Conservation (phyloP, 2,329 filamentous ascomycete species). For the Aspergillus sp. region DNA sequence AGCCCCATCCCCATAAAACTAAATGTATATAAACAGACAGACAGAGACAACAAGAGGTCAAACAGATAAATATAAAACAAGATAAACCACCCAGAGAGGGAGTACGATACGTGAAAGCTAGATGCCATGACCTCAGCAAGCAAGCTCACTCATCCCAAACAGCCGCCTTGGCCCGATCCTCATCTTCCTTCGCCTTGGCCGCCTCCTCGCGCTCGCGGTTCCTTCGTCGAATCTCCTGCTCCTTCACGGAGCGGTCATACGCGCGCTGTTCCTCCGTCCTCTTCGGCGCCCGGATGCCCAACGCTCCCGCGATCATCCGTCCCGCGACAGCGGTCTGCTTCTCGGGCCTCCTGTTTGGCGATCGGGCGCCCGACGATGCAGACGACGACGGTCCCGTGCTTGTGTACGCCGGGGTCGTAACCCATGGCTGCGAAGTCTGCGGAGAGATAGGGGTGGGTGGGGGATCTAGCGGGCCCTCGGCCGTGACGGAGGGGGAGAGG, state of each 20-base stretch:
- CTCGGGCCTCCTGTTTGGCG: slow-evolving; percentile 61
- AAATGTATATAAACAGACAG: background rate
- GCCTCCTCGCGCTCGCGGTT: slow-evolving; percentile 71
- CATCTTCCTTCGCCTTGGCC: slow-evolving; percentile 61
- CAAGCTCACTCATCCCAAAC: slow-evolving; percentile 73
- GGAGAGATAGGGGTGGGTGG: slow-evolving; percentile 68
- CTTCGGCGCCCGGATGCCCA: slow-evolving; percentile 78
- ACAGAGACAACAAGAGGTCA: slow-evolving; percentile 1
- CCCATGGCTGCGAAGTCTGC: slow-evolving; percentile 29
- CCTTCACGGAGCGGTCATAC: slow-evolving; percentile 77
- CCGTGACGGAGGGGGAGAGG: slow-evolving; percentile 26
- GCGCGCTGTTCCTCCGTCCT: slow-evolving; percentile 85
- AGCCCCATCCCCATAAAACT: background rate
- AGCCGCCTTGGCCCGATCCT: slow-evolving; percentile 74
- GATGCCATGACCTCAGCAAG: background rate
- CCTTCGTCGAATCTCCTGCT: slow-evolving; percentile 77
- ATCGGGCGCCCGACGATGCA: slow-evolving; percentile 14
- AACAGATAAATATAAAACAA: background rate
- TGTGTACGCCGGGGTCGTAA: slow-evolving; percentile 15
- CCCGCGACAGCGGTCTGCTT: slow-evolving; percentile 92
- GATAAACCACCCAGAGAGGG: background rate
- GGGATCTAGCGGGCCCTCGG: slow-evolving; percentile 50
- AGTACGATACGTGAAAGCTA: background rate
- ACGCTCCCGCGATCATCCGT: slow-evolving; percentile 82
- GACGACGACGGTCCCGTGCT: slow-evolving; percentile 14